Evolutionary conservation across 805 yeast species (phyloP), one percentile per base, ranked within the genome.

Genomic region (Kuraishia floccosa): DNA sequence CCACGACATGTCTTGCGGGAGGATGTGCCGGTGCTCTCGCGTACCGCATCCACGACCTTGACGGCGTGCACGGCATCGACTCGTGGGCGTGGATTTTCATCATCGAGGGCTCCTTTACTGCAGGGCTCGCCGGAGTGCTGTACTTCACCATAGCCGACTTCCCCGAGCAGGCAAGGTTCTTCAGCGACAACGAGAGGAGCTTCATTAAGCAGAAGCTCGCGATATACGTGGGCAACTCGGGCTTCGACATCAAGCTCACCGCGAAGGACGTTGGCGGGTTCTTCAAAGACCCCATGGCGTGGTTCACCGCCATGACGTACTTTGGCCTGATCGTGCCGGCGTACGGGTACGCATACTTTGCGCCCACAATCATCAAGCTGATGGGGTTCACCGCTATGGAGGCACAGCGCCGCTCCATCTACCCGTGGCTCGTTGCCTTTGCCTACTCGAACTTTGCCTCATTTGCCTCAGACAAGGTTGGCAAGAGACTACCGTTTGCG

Each of bases 351-450:
- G 85, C 86, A 11, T 77, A 70, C 50, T 78, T 78, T 49, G 76
- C 85, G 14, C 74, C 83, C 26, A 60, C 78, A 19, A 78, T 78
- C 46, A 74, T 78, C 46, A 58, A 58, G 31, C 52, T 66, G 25
- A 58, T 78, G 57, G 78, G 80, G 14, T 65, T 76, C 59, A 65
- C 83, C 2, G 76, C 83, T 3, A 78, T 74, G 43, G 60, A 68
- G 34, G 89, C 93, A 7, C 85, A 85, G 52, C 68, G 78, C 33
- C 77, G 76, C 55, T 79, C 94, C 0, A 82, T 85, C 30, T 86
- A 84, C 41, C 93, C 94, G 14, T 85, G 93, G 87, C 61, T 82
- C 25, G 57, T 66, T 18, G 82, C 94, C 0, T 79, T 84, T 46
- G 85, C 78, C 5, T 57, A 68, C 21, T 68, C 77, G 27, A 74